Evolutionary conservation across 225 moss, liverwort and hornwort species (phyloP), one percentile per base, ranked within the genome.

Genomic region (Sphagnum contortum): DNA sequence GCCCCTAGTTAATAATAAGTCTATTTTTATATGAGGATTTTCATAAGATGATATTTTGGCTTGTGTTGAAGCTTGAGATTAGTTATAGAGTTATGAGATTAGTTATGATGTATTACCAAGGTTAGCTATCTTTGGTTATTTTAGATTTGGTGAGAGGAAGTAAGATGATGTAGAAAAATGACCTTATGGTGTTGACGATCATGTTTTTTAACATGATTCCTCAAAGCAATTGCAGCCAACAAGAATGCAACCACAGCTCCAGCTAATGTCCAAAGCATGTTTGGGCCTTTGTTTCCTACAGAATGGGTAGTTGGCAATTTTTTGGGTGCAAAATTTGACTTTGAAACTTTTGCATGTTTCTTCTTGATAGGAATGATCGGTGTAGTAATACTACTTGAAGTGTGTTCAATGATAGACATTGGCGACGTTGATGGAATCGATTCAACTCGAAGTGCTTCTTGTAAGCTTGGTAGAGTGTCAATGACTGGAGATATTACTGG

Each of bases 191-290:
- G 51, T 49, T 65, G 13, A 9, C 44, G 3, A 61, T 29, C 8
- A 61, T 29, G 64, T 5, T 54, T 57, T 56, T 57, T 55, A 45
- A 13, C 47, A 49, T 59, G 59, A 45, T n/a, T 58, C 59, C 44
- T 57, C 10, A 67, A 48, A 44, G 59, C 67, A 67, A 67, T 44
- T 45, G 49, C 49, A 50, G 67, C 67, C 59, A 67, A 48, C 48
- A 67, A 48, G 47, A 67, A 14, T 3, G 58, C 67, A 5, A 29
- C 57, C 9, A 59, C 44, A 2, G 59, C 67, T 57, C 67, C 67
- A 11, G 49, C 59, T 44, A 67, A 49, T 48, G 49, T n/a, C 4
- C 57, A 50, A 8, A 67, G 10, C 50, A 44, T 67, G 58, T 59
- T 67, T 4, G 5, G 48, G 29, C 29, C 29, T 29, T 29, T 29